phyloP scores from a whole-genome alignment of 345 rosid genomes.

The Rhodomyrtus tomentosa region DNA sequence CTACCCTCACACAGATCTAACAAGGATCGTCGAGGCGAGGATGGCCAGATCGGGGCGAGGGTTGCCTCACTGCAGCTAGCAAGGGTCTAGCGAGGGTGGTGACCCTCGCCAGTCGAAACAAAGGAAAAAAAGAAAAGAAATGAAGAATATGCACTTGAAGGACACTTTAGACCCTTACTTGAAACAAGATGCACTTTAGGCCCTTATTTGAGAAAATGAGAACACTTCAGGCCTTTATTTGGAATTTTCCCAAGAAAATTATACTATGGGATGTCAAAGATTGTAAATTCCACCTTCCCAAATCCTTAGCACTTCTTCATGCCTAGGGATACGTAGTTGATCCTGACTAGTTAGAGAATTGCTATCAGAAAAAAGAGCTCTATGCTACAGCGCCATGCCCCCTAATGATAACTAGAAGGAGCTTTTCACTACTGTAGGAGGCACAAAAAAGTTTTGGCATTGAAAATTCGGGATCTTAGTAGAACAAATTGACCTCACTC shows the following conservation, averaged over 20 bases:
- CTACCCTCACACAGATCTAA: no score
- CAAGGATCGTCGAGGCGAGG: no score
- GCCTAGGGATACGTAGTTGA: background rate
- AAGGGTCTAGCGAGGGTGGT: no score
- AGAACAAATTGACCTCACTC: background rate
- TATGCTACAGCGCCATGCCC: background rate
- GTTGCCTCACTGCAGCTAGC: no score
- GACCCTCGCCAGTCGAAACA: no score
- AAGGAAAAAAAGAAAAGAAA: no score
- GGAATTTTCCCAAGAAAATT: background rate
- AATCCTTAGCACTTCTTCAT: background rate
- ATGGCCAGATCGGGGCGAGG: no score
- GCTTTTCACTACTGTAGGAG: background rate
- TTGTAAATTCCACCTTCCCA: background rate
- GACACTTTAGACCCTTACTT: no score
- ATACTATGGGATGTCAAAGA: background rate
- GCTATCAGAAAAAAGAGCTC: background rate
- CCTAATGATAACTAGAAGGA: background rate
- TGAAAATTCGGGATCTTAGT: background rate
- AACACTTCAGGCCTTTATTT: no score
- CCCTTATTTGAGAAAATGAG: no score
- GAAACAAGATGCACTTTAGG: no score
- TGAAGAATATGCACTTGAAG: no score
- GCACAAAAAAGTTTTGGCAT: background rate
- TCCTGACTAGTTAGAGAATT: background rate